Evolutionary conservation across 2,329 filamentous ascomycete species (phyloP).

Genomic region (Aureobasidium namibiae): DNA sequence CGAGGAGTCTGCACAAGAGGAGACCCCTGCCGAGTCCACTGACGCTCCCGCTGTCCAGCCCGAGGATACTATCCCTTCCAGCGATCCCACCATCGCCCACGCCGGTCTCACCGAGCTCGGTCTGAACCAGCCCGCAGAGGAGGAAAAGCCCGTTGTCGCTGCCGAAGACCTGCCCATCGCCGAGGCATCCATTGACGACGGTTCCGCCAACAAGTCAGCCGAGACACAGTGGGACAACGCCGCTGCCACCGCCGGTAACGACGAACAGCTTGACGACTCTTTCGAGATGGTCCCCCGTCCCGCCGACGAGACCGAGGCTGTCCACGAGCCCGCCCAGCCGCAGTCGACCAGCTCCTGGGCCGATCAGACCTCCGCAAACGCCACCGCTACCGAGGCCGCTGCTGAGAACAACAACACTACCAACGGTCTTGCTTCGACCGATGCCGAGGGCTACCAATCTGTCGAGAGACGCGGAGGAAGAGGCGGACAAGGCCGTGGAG

Average conservation of each 20-base stretch:
- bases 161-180: constrained; percentile 22
- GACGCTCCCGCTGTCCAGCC: constrained; percentile 31
- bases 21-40: constrained; percentile 23
- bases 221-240: constrained; percentile 60
- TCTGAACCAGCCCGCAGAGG: constrained; percentile 25
- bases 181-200: constrained; percentile 32
- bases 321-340: constrained; percentile 42
- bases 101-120: constrained; percentile 62
- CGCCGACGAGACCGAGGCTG: constrained; percentile 64
- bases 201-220: constrained; percentile 45
- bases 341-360: constrained; percentile 72
- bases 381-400: constrained; percentile 7
- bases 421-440: constrained; percentile 27
- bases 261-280: constrained; percentile 50
- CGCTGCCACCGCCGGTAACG: constrained; percentile 41
- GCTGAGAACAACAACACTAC: constrained; percentile 18
- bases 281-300: constrained; percentile 73
- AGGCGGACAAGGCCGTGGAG: constrained; percentile 28
- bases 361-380: constrained; percentile 52
- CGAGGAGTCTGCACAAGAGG: constrained; percentile 41
- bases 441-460: constrained; percentile 63
- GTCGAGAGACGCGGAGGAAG: constrained; percentile 35
- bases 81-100: constrained; percentile 60
- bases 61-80: constrained; percentile 23
- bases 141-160: constrained; percentile 10